Evolutionary conservation across 2,329 filamentous ascomycete species (phyloP), one percentile per base, ranked within the genome.

Genomic region (Cladosporium austrohemisphaericum): DNA sequence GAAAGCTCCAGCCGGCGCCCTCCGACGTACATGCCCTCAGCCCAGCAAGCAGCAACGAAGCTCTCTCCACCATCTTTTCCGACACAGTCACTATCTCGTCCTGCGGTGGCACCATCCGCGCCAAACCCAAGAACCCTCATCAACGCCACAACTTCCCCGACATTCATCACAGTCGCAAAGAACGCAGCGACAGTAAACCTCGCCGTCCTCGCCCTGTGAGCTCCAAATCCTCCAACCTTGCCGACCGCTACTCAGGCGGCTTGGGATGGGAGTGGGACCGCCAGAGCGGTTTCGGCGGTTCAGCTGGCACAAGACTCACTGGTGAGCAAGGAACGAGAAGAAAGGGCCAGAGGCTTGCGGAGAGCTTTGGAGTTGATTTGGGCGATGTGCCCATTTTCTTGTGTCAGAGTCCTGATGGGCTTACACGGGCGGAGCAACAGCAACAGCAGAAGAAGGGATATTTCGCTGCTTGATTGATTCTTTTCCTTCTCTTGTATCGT

Each of bases 381-480:
- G 68, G 66, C 35, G 68, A 70, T 57, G 61, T 70, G 36, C 68
- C 68, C 3, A 63, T 70, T 2, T 70, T 69, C 49, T 55, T 70
- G 55, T 37, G 44, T n/a, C 25, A 47, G 32, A 47, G 23, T 6
- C 44, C 44, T 6, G 44, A 47, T 18, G 44, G 33, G 7, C 7
- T 47, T 22, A 25, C 22, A 10, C 16, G 16, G 22, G 19, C 44
- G 10, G 19, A 22, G 19, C 41, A 36, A 25, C 23, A 20, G 32
- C 28, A 32, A 10, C 43, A 37, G 43, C 31, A 45, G 14, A 20
- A 18, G 44, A 37, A 47, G 25, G 44, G 44, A 1, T 47, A 47
- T 14, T 47, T 47, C n/a, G n/a, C n/a, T n/a, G n/a, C n/a, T n/a
- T n/a, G n/a, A n/a, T n/a, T n/a, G n/a, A n/a, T n/a, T n/a, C n/a